Conservation (phyloP, 768 basidiomycete genomes). For the Phylloporus sp. region DNA sequence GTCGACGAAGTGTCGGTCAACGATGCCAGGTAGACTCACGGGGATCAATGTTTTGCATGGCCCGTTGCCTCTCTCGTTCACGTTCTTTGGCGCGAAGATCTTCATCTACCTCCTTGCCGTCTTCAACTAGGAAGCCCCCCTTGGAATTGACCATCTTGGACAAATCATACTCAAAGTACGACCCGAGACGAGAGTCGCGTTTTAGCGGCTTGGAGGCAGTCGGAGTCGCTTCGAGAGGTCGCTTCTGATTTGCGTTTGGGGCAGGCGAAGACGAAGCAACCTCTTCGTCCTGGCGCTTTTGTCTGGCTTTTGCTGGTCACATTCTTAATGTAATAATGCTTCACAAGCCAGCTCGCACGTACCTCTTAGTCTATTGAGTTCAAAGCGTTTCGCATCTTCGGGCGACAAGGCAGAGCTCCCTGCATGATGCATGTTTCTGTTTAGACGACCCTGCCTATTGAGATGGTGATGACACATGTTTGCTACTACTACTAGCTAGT, state of each 20-base stretch:
- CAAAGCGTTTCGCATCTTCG: conserved; percentile 68
- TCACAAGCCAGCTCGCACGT: background rate
- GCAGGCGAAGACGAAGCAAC: conserved; percentile 42
- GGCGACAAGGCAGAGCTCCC: conserved; percentile 42
- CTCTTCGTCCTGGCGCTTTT: conserved; percentile 61
- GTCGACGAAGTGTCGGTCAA: background rate
- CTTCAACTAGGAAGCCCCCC: conserved; percentile 92
- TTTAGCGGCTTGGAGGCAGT: conserved; percentile 55
- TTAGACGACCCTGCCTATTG: background rate
- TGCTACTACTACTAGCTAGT: conserved; percentile 3
- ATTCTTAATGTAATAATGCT: background rate
- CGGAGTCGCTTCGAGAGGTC: conserved; percentile 58
- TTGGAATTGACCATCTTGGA: conserved; percentile 96
- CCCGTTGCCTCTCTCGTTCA: conserved; percentile 74
- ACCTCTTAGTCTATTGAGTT: conserved; percentile 81
- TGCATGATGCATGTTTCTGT: background rate
- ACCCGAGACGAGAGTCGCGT: conserved; percentile 77
- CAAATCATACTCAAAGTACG: conserved; percentile 95
- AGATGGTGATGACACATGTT: conserved; percentile 17
- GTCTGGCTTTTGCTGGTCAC: conserved; percentile 65
- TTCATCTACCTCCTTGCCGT: conserved; percentile 78
- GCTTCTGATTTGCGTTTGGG: conserved; percentile 69
- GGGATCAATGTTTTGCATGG: conserved; percentile 70
- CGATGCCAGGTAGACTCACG: conserved; percentile 37
- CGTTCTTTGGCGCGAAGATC: conserved; percentile 73